Base-by-base conservation (phyloP, 2,329 filamentous ascomycete species). In the Neoscytalidium dimidiatum region DNA sequence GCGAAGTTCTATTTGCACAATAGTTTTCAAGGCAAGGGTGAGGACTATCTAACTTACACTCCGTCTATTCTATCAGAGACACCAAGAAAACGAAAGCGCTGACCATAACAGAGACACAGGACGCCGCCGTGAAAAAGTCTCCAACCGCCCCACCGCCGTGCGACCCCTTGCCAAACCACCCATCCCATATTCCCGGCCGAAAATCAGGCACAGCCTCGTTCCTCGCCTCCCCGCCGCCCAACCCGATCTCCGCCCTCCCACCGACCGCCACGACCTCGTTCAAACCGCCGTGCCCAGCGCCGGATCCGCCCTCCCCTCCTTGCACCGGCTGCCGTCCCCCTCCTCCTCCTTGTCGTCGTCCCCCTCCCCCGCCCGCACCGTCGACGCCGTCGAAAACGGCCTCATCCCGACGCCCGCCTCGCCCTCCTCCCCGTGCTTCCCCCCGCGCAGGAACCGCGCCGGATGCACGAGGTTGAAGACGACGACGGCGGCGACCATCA, bases 401-500 rank as follows among this genome's bases (percentile, higher is more conserved):
- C 53, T n/a, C 1, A 23, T 31, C 2, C 2, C 26, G 35, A 43
- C 29, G 7, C 26, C 53, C 26, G 29, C 8, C 11, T 38, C 48
- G 4, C 48, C 2, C 51, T 1, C n/a, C 33, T 4, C 2, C 29
- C 7, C 23, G 4, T 14, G 4, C 5, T 13, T 41, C 4, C 26
- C 56, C 17, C n/a, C 7, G n/a, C n/a, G n/a, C 58, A 62, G 28
- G 14, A 38, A 35, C 44, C 43, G 11, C 14, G 19, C 58, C 8
- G 58, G 58, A 41, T 62, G 58, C 43, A 62, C 58, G 6, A 33
- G 7, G 19, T 62, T 62, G 13, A 62, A 68, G 23, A 66, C 58
- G 2, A 19, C 57, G 78, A 83, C 65, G 82, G 80, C 49, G 84
- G 83, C 11, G 88, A 81, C 73, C 79, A 85, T 85, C 71, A 83